Evolutionary conservation across 2,329 filamentous ascomycete species (phyloP), one percentile per base, ranked within the genome.

Genomic region (Fusarium duplospermum): DNA sequence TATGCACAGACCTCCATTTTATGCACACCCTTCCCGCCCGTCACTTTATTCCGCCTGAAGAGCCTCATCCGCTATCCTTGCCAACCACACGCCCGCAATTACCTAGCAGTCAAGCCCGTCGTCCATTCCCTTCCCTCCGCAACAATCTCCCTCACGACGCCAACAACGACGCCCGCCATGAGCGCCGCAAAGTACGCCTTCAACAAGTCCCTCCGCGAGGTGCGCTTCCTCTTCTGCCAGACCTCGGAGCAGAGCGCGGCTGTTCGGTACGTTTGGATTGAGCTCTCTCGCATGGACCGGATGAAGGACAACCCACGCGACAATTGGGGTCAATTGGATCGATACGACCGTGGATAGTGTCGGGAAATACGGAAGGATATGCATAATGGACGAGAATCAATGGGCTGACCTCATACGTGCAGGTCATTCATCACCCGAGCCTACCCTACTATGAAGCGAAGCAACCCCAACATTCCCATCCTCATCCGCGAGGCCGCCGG

Each of bases 381-480:
- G 29, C 18, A 14, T 2, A 24, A 33, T 29, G 36, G 50, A 66
- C 31, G 45, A 38, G 20, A 36, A 57, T 50, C 45, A 61, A 35
- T 62, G 56, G 22, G 63, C 76, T 76, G 70, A 77, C 68, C 52
- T 33, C 22, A 27, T 24, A n/a, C 11, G 64, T 79, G 40, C 50
- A 98, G 96, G 84, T 92, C 93, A 33, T 99, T 99, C 86, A 89
- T 99, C 76, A 93, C 92, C 75, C 91, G 94, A 82, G 92, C 95
- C 76, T 99, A 99, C 85, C 96, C 96, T 56, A 96, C 94, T 70
- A 98, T 99, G 96, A 99, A 99, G 91, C 97, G 97, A 89, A 94
- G 96, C 89, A 99, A 99, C 87, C 96, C 96, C 66, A 88, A 93
- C 84, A 95, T 90, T 58, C 96, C 96, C 64, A 98, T 99, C 85